These are phyloP conservation scores for Hordeum pubiflorum DNA, from an alignment of 202 grass and related monocot genomes.

Conservation along the genomic window DNA sequence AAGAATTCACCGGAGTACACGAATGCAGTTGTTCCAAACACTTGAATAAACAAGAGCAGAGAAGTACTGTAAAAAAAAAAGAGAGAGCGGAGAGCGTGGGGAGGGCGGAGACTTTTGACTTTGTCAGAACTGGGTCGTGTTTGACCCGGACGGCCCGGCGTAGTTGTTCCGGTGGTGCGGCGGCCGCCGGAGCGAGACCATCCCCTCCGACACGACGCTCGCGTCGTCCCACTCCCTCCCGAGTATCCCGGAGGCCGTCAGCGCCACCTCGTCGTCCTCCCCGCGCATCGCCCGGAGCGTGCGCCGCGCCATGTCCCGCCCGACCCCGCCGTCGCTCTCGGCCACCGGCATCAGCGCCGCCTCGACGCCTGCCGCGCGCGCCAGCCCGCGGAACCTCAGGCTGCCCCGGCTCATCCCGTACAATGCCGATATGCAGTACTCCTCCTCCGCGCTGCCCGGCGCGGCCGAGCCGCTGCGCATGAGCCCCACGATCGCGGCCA, in stretches of 20 bases:
- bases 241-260: neutral
- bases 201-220: slow-evolving; percentile 68
- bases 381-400: slow-evolving; percentile 74
- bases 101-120: slow-evolving; percentile 29
- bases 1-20: slow-evolving; percentile 20
- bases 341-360: slow-evolving; percentile 48
- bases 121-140: slow-evolving; percentile 50
- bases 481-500: slow-evolving; percentile 43
- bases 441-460: slow-evolving; percentile 51
- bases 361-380: slow-evolving; percentile 57
- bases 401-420: slow-evolving; percentile 74
- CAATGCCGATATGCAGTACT: slow-evolving; percentile 64
- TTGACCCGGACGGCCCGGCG: slow-evolving; percentile 41
- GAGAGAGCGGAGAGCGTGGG: neutral
- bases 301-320: slow-evolving; percentile 63
- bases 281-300: slow-evolving; percentile 66
- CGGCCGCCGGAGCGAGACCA: slow-evolving; percentile 48
- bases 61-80: neutral
- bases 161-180: slow-evolving; percentile 37
- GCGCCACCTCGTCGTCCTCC: slow-evolving; percentile 34
- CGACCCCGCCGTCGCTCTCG: slow-evolving; percentile 45
- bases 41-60: neutral
- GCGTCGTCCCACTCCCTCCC: slow-evolving; percentile 43
- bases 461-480: slow-evolving; percentile 43
- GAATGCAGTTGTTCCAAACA: neutral